phyloP scores from a whole-genome alignment of 2,329 filamentous ascomycete species.

The Chrysosporium keratinophilum region DNA sequence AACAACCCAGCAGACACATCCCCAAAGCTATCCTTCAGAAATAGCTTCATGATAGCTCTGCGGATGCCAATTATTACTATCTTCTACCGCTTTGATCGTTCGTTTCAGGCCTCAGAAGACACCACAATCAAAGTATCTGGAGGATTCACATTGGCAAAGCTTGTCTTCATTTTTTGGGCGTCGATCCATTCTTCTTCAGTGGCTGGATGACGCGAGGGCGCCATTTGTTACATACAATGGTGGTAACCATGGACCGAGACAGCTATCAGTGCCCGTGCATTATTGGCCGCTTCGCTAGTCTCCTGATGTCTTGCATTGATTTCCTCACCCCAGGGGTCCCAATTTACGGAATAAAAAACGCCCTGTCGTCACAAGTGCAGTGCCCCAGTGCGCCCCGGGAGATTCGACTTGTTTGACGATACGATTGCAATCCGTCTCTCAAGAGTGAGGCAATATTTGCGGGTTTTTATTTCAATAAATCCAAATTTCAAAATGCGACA shows the following conservation, averaged over 20 bases:
- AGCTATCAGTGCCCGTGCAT: background rate
- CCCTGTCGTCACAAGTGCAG: background rate
- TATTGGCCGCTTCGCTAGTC: slow-evolving; percentile 1
- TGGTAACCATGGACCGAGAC: background rate
- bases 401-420: background rate
- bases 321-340: background rate
- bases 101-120: no score
- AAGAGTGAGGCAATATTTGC: background rate
- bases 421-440: background rate
- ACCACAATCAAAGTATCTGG: background rate
- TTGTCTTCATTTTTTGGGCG: background rate
- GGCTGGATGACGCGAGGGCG: background rate
- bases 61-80: no score
- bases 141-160: slow-evolving; percentile 11
- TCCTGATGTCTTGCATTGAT: slow-evolving; percentile 5
- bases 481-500: background rate
- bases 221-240: background rate
- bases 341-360: background rate
- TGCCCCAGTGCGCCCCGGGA: background rate
- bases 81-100: no score
- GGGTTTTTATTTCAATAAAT: no score
- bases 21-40: background rate
- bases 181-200: background rate
- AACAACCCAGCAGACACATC: background rate
- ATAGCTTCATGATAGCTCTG: no score